Base-by-base conservation (phyloP, 2,329 filamentous ascomycete genomes). In the Phialophora expanda region DNA sequence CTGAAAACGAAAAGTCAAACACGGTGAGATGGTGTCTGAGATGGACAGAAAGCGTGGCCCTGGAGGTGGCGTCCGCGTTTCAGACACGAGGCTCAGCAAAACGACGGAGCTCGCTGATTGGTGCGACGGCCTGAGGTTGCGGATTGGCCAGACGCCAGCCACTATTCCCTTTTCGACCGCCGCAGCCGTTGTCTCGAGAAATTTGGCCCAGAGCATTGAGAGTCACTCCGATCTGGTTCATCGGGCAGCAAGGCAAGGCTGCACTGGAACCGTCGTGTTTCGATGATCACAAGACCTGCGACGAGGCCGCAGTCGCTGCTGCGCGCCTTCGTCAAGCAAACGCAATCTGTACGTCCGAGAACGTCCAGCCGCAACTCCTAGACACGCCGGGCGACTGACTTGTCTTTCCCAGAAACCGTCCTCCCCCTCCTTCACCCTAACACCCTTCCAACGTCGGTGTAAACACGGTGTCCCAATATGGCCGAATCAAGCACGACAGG, bases 271-370 rank as follows among this genome's bases (percentile, higher is more conserved):
- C 20, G 34, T 41, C n/a, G 50, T 60, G 48, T 55, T 30, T 64
- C 61, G 28, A 72, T 72, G 70, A 71, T 70, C 65, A 62, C 61
- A 55, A 62, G 70, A 68, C 69, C 67, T 46, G 62, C 57, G 57
- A 61, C 69, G 62, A 67, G 67, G 70, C 69, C 69, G 64, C 70
- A 71, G 70, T 56, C 64, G 22, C 60, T 69, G 14, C 67, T 70
- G 65, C 69, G 67, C 58, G 67, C 69, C 56, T 56, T 68, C 59
- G 65, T 66, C 61, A 66, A 65, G 53, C 67, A 67, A 57, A 44
- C 56, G 11, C 53, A 28, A 34, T 2, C 28, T 22, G 46, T 30
- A 20, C 2, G 28, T 24, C 8, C 8, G 32, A 12, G 32, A 34
- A 4, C 32, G 11, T 22, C 20, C 9, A 14, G 17, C 20, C 24